phyloP scores from a whole-genome alignment of 345 rosid species.

The Heritiera fomes region DNA sequence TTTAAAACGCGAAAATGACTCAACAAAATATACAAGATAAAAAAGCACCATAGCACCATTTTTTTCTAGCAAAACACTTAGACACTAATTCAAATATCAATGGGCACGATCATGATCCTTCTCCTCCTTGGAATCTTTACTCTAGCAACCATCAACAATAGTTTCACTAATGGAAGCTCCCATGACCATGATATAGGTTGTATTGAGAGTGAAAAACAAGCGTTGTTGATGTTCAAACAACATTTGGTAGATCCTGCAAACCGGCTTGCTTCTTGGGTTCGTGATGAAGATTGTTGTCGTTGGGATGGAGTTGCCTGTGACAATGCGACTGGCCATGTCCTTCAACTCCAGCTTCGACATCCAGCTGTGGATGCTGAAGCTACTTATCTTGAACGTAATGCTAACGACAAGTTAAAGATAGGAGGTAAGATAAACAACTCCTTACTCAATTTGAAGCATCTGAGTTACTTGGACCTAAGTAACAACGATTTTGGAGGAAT shows the following conservation, averaged over 20 bases:
- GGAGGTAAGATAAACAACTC: slow-evolving; percentile 29
- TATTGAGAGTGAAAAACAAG: slow-evolving; percentile 23
- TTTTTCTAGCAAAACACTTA: no score
- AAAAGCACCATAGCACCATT: no score
- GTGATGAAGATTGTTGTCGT: slow-evolving; percentile 25
- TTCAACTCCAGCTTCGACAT: slow-evolving; percentile 22
- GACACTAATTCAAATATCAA: not conserved
- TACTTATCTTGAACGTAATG: not conserved
- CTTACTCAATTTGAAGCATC: slow-evolving; percentile 20
- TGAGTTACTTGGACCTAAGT: slow-evolving; percentile 32
- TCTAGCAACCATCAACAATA: not conserved
- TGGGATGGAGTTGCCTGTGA: slow-evolving; percentile 31
- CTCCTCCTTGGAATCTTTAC: not conserved
- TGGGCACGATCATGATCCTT: not conserved
- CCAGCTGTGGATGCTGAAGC: not conserved
- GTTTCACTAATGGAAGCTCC: not conserved
- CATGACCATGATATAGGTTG: slow-evolving; percentile 1
- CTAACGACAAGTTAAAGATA: slow-evolving; percentile 12
- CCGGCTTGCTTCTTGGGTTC: slow-evolving; percentile 33
- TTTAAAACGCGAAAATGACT: no score
- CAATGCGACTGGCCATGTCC: slow-evolving; percentile 12
- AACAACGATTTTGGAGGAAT: slow-evolving; percentile 29
- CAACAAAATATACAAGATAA: no score
- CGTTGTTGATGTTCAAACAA: slow-evolving; percentile 29
- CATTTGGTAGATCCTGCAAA: slow-evolving; percentile 27